These are phyloP conservation scores for Gamsiella multidivaricata DNA, from an alignment of 192 early-diverging fungal species.

Conservation along the genomic window DNA sequence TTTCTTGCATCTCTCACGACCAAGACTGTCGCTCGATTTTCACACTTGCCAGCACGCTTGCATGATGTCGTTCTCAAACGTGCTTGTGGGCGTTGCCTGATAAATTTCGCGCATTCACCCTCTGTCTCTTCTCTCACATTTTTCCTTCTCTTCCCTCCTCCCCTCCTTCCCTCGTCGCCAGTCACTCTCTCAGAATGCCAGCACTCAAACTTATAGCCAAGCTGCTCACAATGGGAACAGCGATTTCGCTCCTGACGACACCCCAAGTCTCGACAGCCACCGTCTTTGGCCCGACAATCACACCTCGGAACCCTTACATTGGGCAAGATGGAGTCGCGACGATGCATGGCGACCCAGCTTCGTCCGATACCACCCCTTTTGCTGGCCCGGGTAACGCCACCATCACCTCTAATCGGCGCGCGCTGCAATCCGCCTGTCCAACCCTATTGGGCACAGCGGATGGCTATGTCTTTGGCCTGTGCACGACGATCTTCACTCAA, in stretches of 20 bases:
- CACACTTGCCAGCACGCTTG: not conserved
- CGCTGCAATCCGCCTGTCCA: conserved; percentile 35
- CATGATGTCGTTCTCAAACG: conserved; percentile 6
- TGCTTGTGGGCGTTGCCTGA: conserved; percentile 2
- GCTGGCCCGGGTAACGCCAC: conserved; percentile 31
- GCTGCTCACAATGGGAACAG: conserved; percentile 12
- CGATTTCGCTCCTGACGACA: conserved; percentile 16
- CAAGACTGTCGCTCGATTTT: no score
- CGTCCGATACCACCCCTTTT: conserved; percentile 38
- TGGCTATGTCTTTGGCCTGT: conserved; percentile 28
- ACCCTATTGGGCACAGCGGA: conserved; percentile 29
- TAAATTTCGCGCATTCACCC: conserved; percentile 15
- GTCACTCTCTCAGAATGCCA: conserved; percentile 17
- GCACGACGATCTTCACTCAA: conserved; percentile 21
- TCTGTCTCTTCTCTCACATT: not conserved
- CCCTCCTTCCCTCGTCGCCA: no score
- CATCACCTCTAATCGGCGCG: conserved; percentile 16
- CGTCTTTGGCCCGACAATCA: conserved; percentile 22
- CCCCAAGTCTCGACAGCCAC: conserved; percentile 22
- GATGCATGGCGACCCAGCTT: conserved; percentile 32
- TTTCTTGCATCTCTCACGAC: not conserved
- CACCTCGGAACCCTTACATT: conserved; percentile 19
- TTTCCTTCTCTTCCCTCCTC: not conserved
- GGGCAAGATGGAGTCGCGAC: conserved; percentile 36
- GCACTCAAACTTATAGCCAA: conserved; percentile 16